Base-by-base conservation (phyloP, 2,329 filamentous ascomycete species). In the Fusarium nodosum region DNA sequence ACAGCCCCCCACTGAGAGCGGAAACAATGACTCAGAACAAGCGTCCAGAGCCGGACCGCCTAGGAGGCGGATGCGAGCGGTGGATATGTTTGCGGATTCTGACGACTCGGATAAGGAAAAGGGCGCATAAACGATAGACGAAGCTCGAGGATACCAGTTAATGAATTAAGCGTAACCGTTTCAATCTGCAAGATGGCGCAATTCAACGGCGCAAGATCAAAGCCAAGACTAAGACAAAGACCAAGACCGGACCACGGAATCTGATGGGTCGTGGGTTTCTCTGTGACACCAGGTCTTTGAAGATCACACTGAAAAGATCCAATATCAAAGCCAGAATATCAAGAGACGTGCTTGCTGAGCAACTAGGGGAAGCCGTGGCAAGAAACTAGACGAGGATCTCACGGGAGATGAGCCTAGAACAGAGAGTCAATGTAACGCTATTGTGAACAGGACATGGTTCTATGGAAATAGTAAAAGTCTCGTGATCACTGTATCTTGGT, bases 31-130 rank as follows among this genome's bases (percentile, higher is more conserved):
- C 24, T 39, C 56, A 59, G 64, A 72, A 34, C 65, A 65, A 39
- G 20, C 36, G 52, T 53, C 65, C 28, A 54, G 59, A 39, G 69
- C 68, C 39, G 60, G 66, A 57, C 79, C 78, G 60, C 75, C 83
- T 68, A 83, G 87, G 72, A 91, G 87, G 75, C 86, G 91, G 66
- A 91, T 93, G 79, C 89, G 89, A 71, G 92, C 93, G 7, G 91
- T 92, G 71, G 93, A 96, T 76, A 94, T 96, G 92, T 97, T 96
- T 86, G 92, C 91, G 13, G 91, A 92, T 77, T 92, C 90, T 7
- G 92, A 92, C 71, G 86, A 79, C 16, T 77, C 76, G 15, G 72
- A 75, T 20, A 70, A 66, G n/a, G 72, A 76, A n/a, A 70, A 66
- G 56, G 57, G 48, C 20, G 36, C 47, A 31, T 74, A 62, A 55